These are phyloP conservation scores for Panaeolus papilionaceus DNA, from an alignment of 768 basidiomycete genomes.

Conservation along the genomic window DNA sequence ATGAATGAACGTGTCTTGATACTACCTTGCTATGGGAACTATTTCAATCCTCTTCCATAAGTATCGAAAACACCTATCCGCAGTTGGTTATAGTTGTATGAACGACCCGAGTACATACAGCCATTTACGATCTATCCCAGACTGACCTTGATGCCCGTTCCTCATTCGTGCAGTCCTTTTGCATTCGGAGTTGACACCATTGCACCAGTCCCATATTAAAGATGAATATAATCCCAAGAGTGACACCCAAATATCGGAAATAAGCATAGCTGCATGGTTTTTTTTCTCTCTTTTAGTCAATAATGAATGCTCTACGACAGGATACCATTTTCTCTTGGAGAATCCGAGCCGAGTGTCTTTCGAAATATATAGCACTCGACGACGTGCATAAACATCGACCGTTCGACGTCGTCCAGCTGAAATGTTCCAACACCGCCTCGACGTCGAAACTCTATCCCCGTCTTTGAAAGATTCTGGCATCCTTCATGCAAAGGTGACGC, in stretches of 20 bases:
- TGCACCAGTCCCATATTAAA: too few species aligned
- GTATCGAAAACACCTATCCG: not conserved
- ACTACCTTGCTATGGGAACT: slow-evolving; percentile 4
- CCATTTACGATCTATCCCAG: too few species aligned
- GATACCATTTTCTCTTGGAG: not conserved
- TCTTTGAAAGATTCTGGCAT: not conserved
- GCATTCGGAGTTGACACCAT: not conserved
- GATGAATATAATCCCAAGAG: too few species aligned
- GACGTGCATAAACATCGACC: slow-evolving; percentile 44
- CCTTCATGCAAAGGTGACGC: not conserved
- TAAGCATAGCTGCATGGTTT: too few species aligned
- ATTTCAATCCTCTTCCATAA: not conserved
- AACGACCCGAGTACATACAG: too few species aligned
- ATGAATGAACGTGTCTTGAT: slow-evolving; percentile 11
- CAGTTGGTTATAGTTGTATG: not conserved
- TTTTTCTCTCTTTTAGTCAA: too few species aligned
- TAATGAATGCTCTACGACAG: not conserved
- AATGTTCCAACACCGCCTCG: not conserved
- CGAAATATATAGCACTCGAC: slow-evolving; percentile 38
- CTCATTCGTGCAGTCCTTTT: not conserved
- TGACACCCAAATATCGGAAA: too few species aligned
- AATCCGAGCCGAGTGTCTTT: not conserved
- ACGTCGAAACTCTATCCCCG: not conserved
- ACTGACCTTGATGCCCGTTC: not conserved
- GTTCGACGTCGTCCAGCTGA: slow-evolving; percentile 41